These are phyloP conservation scores for Phytophthora cajani DNA, from an alignment of 352 stramenopile species.

Conservation along the genomic window DNA sequence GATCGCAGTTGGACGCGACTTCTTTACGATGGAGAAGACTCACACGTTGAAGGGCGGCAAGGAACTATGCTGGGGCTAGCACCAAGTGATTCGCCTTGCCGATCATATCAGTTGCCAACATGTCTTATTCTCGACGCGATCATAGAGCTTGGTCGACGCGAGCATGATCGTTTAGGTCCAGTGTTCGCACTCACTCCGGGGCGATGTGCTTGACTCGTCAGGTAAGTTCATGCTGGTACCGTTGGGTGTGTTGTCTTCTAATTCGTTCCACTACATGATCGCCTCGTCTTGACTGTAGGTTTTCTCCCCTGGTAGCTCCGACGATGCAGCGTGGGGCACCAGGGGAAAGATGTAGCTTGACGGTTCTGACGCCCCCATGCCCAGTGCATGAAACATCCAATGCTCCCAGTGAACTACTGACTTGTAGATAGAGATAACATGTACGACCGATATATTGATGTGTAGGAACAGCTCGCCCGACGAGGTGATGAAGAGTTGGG, in stretches of 20 bases:
- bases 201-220: no score
- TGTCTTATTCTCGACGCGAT: no score
- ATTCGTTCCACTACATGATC: no score
- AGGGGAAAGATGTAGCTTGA: slow-evolving; percentile 11
- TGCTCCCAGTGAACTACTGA: slow-evolving; percentile 3
- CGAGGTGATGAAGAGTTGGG: slow-evolving; percentile 11
- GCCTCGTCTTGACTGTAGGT: slow-evolving; percentile 8
- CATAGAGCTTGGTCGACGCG: no score
- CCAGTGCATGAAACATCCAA: slow-evolving; percentile 9
- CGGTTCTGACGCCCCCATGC: slow-evolving; percentile 5
- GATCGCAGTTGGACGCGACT: slow-evolving; percentile 67
- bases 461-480: slow-evolving; percentile 25
- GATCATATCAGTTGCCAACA: slow-evolving; percentile 19
- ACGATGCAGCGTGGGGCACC: not conserved
- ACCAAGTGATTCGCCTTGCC: slow-evolving; percentile 63
- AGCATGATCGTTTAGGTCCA: no score
- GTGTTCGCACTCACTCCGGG: no score
- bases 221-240: no score
- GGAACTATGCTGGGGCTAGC: slow-evolving; percentile 74
- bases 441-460: slow-evolving; percentile 7
- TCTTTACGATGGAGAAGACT: slow-evolving; percentile 76
- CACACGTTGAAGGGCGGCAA: slow-evolving; percentile 63
- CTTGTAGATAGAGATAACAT: slow-evolving; percentile 7
- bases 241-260: no score
- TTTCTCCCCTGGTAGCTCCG: not conserved